Evolutionary conservation across 2,329 filamentous ascomycete genomes (phyloP), one percentile per base, ranked within the genome.

Genomic region (Fusarium musae): DNA sequence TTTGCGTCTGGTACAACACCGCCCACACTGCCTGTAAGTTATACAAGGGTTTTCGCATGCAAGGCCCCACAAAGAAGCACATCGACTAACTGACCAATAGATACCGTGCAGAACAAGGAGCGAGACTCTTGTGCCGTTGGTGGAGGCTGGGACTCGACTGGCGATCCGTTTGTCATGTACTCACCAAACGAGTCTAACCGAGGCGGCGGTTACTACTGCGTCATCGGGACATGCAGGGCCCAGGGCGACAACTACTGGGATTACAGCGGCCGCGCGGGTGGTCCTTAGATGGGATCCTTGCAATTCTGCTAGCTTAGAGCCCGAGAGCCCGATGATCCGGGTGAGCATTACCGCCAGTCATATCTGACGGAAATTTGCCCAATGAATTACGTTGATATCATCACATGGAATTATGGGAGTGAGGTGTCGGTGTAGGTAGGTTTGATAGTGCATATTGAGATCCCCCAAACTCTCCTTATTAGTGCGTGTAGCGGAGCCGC

Each of bases 1-100:
- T 62, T 19, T 62, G 59, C 19, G 50, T 62, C 16, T 62, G 59
- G 59, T 62, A 62, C n/a, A 58, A 58, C 50, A 62, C 50, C 1
- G 59, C 50, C 16, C 59, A 58, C 3, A 58, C 59, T 1, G 50
- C 59, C 34, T 62, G 59, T 58, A 58, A 26, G 50, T 62, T 13
- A 17, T 10, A 4, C 39, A 26, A 28, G 34, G 34, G 6, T 15
- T 28, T 40, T 47, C 39, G 30, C 9, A 1, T 36, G 9, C 9
- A 11, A 1, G 6, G 17, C 30, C 12, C 49, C 49, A 26, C 40
- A 26, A 26, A 17, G 28, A 36, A 17, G 13, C 15, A 10, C 37
- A 40, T 19, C 32, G 15, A 23, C 32, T 43, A 23, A 34, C 17
- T 34, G 23, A 39, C 34, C 34, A 28, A 54, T 54, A 62, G 59